These are phyloP conservation scores for Trichoderma hamatum DNA, from an alignment of 2,329 filamentous ascomycete species.

Conservation along the genomic window DNA sequence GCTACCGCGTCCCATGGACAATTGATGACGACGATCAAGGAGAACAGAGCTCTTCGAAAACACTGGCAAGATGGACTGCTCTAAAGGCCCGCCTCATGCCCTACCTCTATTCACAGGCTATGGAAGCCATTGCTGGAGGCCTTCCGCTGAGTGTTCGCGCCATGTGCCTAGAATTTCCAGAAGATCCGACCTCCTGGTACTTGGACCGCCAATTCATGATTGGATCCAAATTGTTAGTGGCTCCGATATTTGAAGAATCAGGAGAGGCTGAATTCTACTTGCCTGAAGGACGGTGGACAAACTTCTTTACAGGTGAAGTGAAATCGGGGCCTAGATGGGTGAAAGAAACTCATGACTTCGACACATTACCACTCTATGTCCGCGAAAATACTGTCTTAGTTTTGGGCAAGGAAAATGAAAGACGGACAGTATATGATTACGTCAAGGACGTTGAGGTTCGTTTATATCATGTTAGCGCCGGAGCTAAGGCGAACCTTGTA, in stretches of 20 bases:
- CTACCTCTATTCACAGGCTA: constrained; percentile 52
- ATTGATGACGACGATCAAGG: constrained; percentile 65
- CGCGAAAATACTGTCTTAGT: constrained; percentile 56
- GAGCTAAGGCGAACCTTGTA: constrained; percentile 48
- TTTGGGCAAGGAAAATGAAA: constrained; percentile 45
- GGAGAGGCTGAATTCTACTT: constrained; percentile 70
- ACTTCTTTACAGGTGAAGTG: constrained; percentile 52
- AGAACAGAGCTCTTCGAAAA: constrained; percentile 56
- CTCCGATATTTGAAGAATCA: constrained; percentile 65
- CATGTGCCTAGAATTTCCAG: constrained; percentile 70
- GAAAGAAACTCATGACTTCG: constrained; percentile 61
- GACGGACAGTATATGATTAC: constrained; percentile 52
- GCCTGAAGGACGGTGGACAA: constrained; percentile 52
- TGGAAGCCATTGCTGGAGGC: constrained; percentile 50
- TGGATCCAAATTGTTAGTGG: constrained; percentile 65
- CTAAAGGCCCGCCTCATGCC: constrained; percentile 58
- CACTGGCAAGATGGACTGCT: constrained; percentile 51
- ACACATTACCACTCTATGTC: constrained; percentile 61
- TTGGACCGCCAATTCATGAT: constrained; percentile 75
- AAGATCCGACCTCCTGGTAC: constrained; percentile 68
- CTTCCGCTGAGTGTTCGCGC: constrained; percentile 65
- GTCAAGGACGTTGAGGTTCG: constrained; percentile 50
- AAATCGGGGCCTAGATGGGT: constrained; percentile 60
- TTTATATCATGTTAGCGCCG: constrained; percentile 48
- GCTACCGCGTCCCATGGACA: constrained; percentile 75